phyloP scores from a whole-genome alignment of 352 stramenopile genomes.

The Globisporangium megalacanthum region DNA sequence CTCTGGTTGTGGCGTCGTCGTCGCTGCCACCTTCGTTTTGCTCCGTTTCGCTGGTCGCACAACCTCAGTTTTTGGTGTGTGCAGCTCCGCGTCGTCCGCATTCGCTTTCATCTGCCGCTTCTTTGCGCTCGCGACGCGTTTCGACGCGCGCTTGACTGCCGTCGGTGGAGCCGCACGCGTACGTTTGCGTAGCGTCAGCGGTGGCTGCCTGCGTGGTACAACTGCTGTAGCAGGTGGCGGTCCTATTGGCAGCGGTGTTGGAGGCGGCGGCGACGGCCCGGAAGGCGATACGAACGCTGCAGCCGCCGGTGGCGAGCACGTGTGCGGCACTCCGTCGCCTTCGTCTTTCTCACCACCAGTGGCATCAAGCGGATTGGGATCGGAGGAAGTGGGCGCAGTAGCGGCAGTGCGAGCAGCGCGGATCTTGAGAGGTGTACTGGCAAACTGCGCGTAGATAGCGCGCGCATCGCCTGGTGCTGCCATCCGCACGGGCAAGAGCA shows the following conservation, averaged over 20 bases:
- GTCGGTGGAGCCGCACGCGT: neutral
- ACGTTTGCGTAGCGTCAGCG: neutral
- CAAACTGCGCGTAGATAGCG: slow-evolving; percentile 39
- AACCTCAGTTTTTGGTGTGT: slow-evolving; percentile 39
- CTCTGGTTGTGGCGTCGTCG: neutral
- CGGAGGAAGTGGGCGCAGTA: neutral
- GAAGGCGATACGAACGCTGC: slow-evolving; percentile 7
- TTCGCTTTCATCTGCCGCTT: slow-evolving; percentile 22
- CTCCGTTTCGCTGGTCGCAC: slow-evolving; percentile 28
- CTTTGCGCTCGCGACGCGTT: slow-evolving; percentile 29
- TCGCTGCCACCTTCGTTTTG: neutral
- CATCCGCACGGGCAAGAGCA: too few species aligned
- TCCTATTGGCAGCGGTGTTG: too few species aligned
- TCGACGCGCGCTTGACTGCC: slow-evolving; percentile 12
- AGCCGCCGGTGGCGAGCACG: neutral
- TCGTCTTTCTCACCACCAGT: neutral
- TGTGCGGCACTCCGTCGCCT: neutral
- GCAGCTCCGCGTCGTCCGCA: slow-evolving; percentile 28
- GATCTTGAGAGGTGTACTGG: slow-evolving; percentile 38
- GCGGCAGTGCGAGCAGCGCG: slow-evolving; percentile 14
- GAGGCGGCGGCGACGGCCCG: slow-evolving; percentile 6
- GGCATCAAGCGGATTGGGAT: neutral
- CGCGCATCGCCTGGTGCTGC: slow-evolving; percentile 22
- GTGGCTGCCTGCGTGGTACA: neutral
- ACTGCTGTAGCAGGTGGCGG: too few species aligned